phyloP scores from a whole-genome alignment of 2,329 filamentous ascomycete genomes.

The Purpureocillium takamizusanense region DNA sequence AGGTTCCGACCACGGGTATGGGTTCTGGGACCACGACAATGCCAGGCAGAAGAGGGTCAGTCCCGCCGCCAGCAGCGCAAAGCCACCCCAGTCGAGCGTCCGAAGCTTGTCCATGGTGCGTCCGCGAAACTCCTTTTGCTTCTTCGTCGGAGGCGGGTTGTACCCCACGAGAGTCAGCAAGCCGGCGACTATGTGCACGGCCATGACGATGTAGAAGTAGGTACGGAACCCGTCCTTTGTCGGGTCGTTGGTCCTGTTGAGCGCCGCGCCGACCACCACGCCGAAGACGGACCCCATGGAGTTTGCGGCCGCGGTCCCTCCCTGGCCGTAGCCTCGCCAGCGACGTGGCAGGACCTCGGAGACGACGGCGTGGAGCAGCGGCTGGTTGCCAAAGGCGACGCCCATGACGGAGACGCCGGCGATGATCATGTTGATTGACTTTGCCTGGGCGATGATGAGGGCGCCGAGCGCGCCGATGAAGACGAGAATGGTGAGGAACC shows the following conservation, averaged over 20 bases:
- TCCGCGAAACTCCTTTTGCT: constrained; percentile 14
- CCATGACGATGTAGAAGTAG: constrained; percentile 22
- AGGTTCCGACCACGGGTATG: constrained; percentile 26
- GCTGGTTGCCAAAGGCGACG: constrained; percentile 25
- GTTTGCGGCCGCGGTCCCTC: no score
- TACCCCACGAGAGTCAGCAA: constrained; percentile 20
- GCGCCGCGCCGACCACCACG: constrained; percentile 22
- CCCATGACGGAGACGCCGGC: constrained; percentile 25
- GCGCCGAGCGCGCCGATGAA: constrained; percentile 22
- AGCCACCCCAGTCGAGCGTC: constrained; percentile 29
- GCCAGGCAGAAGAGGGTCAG: constrained; percentile 28
- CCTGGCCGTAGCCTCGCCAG: constrained; percentile 20
- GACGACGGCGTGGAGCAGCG: constrained; percentile 27
- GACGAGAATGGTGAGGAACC: constrained; percentile 27
- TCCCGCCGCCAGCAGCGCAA: constrained; percentile 21
- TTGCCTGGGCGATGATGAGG: constrained; percentile 25
- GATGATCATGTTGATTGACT: constrained; percentile 24
- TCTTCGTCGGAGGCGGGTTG: constrained; percentile 18
- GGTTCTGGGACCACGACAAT: constrained; percentile 28
- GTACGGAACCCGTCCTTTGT: constrained; percentile 22
- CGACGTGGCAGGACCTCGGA: constrained; percentile 29
- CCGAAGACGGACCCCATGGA: no score
- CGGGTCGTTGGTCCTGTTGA: constrained; percentile 19
- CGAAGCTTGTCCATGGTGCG: constrained; percentile 20
- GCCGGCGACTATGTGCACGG: constrained; percentile 14